Percentiles rank a stretch among this genome's conserved stretches.
These are phyloP conservation scores for Penicillium sclerotigenum DNA, from an alignment of 2,329 filamentous ascomycete genomes.

Conservation along the genomic window DNA sequence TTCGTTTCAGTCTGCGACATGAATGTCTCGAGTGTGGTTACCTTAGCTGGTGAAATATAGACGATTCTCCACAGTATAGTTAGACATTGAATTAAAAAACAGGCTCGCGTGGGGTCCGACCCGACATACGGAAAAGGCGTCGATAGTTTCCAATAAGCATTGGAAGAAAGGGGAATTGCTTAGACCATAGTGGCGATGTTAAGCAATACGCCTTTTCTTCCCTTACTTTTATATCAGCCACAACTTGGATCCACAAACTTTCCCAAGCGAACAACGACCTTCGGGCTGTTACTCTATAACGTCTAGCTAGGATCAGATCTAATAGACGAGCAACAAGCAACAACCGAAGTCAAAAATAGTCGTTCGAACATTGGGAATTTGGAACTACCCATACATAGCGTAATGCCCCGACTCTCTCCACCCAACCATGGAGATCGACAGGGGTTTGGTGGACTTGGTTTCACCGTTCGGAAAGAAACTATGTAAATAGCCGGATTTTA, in stretches of 20 bases:
- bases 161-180: no score
- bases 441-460: slow-evolving; percentile 2
- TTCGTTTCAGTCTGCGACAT: background rate
- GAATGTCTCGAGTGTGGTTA: background rate
- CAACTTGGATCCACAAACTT: background rate
- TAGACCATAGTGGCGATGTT: background rate
- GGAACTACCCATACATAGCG: background rate
- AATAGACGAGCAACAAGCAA: background rate
- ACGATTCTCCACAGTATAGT: background rate
- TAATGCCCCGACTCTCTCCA: background rate
- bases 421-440: slow-evolving; percentile 8
- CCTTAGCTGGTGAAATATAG: background rate
- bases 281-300: background rate
- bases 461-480: slow-evolving; percentile 6
- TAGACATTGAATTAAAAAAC: background rate
- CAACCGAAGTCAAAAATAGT: background rate
- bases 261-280: background rate
- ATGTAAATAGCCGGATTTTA: background rate
- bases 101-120: background rate
- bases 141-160: background rate
- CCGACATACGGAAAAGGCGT: background rate
- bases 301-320: no score
- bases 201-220: background rate
- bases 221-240: background rate
- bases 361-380: background rate